These are phyloP conservation scores for Metarhizium robertsii DNA, from an alignment of 2,329 filamentous ascomycete genomes.

Conservation along the genomic window DNA sequence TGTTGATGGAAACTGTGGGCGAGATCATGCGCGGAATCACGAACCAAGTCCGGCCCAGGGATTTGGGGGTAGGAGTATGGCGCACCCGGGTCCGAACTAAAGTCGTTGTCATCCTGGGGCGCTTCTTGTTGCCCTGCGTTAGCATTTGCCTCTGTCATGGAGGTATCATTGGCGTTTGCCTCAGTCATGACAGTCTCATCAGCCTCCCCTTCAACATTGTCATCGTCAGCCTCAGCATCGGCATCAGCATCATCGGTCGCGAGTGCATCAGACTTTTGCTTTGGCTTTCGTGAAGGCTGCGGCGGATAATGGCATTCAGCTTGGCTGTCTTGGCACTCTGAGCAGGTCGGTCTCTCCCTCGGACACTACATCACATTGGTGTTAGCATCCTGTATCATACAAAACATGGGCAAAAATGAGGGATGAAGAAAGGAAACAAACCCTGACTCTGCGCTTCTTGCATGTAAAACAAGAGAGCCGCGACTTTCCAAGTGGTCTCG, in stretches of 20 bases:
- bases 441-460: conserved; percentile 28
- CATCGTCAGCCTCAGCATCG: conserved; percentile 3
- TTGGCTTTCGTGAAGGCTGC: conserved; percentile 17
- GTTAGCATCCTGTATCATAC: conserved; percentile 10
- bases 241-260: conserved; percentile 4
- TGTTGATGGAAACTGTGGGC: conserved; percentile 12
- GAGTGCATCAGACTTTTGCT: conserved; percentile 12
- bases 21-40: conserved; percentile 8
- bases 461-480: conserved; percentile 27
- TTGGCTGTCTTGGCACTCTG: conserved; percentile 23
- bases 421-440: conserved; percentile 10
- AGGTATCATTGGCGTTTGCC: conserved; percentile 10
- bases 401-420: no score
- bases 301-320: conserved; percentile 29
- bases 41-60: conserved; percentile 15
- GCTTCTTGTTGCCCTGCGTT: neutral
- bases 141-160: neutral
- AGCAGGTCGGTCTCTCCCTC: conserved; percentile 29
- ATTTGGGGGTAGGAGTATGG: conserved; percentile 18
- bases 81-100: neutral
- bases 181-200: conserved; percentile 2
- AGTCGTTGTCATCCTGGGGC: neutral
- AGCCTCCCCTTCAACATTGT: conserved; percentile 8
- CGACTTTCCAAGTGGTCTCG: conserved; percentile 19
- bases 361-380: conserved; percentile 24